These are phyloP conservation scores for Phytophthora fragariaefolia DNA, from an alignment of 352 stramenopile genomes.

Conservation along the genomic window DNA sequence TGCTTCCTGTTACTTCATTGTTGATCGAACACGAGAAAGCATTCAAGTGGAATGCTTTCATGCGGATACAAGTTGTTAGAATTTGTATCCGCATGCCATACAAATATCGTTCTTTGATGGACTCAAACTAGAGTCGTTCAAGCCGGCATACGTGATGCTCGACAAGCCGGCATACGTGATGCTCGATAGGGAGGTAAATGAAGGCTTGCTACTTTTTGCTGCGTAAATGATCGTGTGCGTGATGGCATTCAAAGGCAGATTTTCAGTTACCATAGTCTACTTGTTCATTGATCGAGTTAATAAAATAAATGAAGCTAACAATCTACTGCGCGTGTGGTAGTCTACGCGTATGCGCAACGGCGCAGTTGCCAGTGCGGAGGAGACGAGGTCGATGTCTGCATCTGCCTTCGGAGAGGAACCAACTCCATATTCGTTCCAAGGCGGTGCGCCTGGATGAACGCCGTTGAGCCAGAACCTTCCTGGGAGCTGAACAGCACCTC, in stretches of 20 bases:
- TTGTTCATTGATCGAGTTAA: constrained; percentile 22
- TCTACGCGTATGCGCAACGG: constrained; percentile 1
- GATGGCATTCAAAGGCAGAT: background rate
- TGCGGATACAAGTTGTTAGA: no score
- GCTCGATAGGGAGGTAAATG: no score
- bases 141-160: no score
- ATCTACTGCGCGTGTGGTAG: background rate
- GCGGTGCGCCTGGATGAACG: constrained; percentile 75
- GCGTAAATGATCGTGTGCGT: no score
- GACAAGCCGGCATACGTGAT: no score
- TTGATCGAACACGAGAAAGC: no score
- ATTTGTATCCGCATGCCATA: no score
- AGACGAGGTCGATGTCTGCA: constrained; percentile 11
- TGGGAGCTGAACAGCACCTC: constrained; percentile 98
- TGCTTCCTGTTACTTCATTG: no score
- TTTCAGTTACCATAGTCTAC: constrained; percentile 12
- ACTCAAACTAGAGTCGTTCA: no score
- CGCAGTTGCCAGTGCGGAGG: constrained; percentile 23
- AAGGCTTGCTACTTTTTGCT: no score
- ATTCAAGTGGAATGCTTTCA: no score
- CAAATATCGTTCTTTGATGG: no score
- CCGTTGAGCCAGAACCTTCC: constrained; percentile 97
- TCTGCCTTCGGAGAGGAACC: constrained; percentile 39
- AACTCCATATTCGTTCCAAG: constrained; percentile 73
- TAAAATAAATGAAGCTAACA: constrained; percentile 9